phyloP scores from a whole-genome alignment of 2,329 filamentous ascomycete species.

The Paraphoma chrysanthemicola region DNA sequence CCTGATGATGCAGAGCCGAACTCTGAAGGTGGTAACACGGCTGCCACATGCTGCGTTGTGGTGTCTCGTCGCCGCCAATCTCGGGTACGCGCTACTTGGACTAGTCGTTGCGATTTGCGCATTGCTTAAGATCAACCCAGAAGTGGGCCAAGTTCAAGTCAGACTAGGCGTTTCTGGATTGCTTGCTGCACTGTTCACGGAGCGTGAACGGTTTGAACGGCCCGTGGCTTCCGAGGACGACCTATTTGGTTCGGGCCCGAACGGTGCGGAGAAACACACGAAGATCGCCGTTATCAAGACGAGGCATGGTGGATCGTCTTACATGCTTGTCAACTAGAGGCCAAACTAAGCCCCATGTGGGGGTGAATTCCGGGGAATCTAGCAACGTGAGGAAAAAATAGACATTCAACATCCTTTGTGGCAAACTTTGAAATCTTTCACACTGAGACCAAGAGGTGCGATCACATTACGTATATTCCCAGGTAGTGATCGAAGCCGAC shows the following conservation, averaged over 20 bases:
- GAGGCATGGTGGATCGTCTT: neutral
- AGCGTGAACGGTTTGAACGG: neutral
- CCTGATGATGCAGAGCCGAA: slow-evolving; percentile 9
- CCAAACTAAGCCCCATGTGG: no score
- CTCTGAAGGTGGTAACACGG: slow-evolving; percentile 15
- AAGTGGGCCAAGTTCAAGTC: slow-evolving; percentile 17
- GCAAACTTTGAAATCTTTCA: no score
- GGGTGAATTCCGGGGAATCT: no score
- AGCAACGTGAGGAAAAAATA: no score
- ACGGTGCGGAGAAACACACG: neutral
- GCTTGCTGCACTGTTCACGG: slow-evolving; percentile 12
- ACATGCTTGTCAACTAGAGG: neutral
- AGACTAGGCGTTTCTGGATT: slow-evolving; percentile 16
- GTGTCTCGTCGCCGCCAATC: slow-evolving; percentile 20
- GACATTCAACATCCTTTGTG: no score
- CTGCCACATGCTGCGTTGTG: slow-evolving; percentile 17
- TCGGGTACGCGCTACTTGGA: slow-evolving; percentile 10
- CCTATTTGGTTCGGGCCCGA: neutral
- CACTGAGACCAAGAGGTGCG: no score
- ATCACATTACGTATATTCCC: no score
- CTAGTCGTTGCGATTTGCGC: slow-evolving; percentile 12
- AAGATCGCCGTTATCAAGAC: neutral
- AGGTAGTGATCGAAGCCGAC: no score
- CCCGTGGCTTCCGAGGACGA: neutral
- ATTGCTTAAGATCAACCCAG: slow-evolving; percentile 1